Evolutionary conservation across 2,329 filamentous ascomycete genomes (phyloP).

Genomic region (Colletotrichum sp.): DNA sequence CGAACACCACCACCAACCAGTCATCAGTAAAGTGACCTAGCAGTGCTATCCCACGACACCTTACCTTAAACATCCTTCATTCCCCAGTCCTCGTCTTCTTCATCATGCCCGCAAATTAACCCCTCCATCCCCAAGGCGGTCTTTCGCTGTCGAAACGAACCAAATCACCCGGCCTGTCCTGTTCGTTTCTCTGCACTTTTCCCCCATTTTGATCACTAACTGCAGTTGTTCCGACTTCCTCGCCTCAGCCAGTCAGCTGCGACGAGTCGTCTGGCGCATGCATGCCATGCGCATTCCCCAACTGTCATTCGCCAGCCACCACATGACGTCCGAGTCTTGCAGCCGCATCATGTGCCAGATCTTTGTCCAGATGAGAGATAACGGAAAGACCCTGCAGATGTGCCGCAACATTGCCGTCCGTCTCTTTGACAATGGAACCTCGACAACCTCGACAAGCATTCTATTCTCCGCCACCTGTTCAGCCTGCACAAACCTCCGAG

Average conservation of each 20-base stretch:
- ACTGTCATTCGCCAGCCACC: constrained; percentile 15
- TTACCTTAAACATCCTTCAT: not conserved
- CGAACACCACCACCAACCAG: not conserved
- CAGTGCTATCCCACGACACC: not conserved
- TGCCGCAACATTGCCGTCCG: not conserved
- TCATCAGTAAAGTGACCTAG: not conserved
- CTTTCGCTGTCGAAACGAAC: constrained; percentile 1
- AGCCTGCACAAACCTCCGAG: not conserved
- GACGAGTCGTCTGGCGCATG: not conserved
- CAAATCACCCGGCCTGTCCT: not conserved
- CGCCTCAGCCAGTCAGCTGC: not conserved
- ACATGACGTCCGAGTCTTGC: constrained; percentile 15
- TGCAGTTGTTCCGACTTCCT: not conserved
- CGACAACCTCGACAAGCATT: not conserved
- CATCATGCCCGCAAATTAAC: constrained; percentile 12
- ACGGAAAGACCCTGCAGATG: not conserved
- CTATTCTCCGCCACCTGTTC: not conserved
- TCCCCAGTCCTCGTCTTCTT: not conserved
- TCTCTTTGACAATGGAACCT: not conserved
- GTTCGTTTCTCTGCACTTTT: not conserved
- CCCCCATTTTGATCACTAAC: not conserved
- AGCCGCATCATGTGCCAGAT: constrained; percentile 18
- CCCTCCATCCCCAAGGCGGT: not conserved
- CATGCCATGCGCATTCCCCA: not conserved
- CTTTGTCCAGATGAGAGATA: constrained; percentile 1